Base-by-base conservation (phyloP, 345 rosid species). In the Gossypium ekmanianum region DNA sequence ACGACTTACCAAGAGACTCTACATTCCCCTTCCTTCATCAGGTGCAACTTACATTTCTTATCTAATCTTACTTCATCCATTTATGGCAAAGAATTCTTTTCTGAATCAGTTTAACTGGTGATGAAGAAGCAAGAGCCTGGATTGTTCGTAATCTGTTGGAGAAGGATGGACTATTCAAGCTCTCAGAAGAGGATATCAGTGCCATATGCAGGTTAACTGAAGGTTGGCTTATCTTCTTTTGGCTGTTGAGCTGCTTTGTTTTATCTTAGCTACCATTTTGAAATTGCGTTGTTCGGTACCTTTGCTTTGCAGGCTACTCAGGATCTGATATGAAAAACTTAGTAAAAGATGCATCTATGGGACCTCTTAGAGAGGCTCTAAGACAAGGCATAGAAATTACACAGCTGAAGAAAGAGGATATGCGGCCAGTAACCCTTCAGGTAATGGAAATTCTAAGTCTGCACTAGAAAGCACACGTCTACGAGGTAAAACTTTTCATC, bases 301-400 rank as follows among this genome's bases (percentile, higher is more conserved):
- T 44, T 24, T 66, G 39, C 52, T 34, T 56, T 63, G 75, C 78
- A 93, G 99, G 99, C 56, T 91, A 95, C 79, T 95, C 99, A 13
- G 99, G 98, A 71, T 95, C 99, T 11, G 99, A 93, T 86, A 90
- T 93, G 97, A 95, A 95, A 84, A 93, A 93, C 84, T 76, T 95
- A 74, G 99, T 93, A 68, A 95, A 95, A 82, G 98, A 95, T 68
- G 99, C 99, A 75, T 89, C 93, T 1, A 91, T 95, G 97, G 99
- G 99, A 77, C 98, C 98, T 74, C 81, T 95, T 64, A 86, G 99
- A 82, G 99, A 93, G 77, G 98, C 99, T 71, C 89, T 95, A 34
- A 86, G 64, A 85, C 91, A 85, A 75, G 99, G 98, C 58, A 90
- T 84, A 78, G 97, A 93, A 64, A 90, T 95, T 68, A 87, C 93